Conservation (phyloP, 2,329 filamentous ascomycete species). For the Mollisiaceae sp. region DNA sequence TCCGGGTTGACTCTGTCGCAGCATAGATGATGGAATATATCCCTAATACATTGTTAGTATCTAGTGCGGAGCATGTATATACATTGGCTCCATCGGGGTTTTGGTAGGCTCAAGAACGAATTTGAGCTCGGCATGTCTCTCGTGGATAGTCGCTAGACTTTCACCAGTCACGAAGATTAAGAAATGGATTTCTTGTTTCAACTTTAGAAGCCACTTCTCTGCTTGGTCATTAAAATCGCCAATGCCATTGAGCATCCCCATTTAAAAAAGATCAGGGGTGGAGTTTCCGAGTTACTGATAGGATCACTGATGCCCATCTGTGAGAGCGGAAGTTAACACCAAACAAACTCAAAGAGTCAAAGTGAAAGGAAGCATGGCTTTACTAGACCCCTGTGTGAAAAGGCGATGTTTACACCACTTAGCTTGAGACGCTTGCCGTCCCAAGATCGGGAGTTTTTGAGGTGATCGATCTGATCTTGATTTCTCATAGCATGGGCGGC, state of each 20-base stretch:
- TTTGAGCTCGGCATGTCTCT: constrained; percentile 41
- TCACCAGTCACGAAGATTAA: constrained; percentile 45
- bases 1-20: no score
- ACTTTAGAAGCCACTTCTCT: constrained; percentile 41
- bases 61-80: no score
- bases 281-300: constrained; percentile 3
- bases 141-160: constrained; percentile 36
- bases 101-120: constrained; percentile 41
- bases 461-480: constrained; percentile 4
- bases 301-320: constrained; percentile 11
- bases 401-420: constrained; percentile 20
- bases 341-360: background rate
- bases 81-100: no score
- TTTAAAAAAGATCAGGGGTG: background rate
- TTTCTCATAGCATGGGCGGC: no score
- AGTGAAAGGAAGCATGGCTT: background rate
- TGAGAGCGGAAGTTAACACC: background rate
- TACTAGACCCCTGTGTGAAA: constrained; percentile 16
- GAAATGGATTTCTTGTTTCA: constrained; percentile 45
- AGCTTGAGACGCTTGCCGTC: constrained; percentile 11
- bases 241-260: constrained; percentile 5
- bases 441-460: background rate
- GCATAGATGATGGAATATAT: no score
- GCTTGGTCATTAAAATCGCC: constrained; percentile 13
- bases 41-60: no score